phyloP scores from a whole-genome alignment of 495 filamentous ascomycete genomes.

The Neurospora cerealis region DNA sequence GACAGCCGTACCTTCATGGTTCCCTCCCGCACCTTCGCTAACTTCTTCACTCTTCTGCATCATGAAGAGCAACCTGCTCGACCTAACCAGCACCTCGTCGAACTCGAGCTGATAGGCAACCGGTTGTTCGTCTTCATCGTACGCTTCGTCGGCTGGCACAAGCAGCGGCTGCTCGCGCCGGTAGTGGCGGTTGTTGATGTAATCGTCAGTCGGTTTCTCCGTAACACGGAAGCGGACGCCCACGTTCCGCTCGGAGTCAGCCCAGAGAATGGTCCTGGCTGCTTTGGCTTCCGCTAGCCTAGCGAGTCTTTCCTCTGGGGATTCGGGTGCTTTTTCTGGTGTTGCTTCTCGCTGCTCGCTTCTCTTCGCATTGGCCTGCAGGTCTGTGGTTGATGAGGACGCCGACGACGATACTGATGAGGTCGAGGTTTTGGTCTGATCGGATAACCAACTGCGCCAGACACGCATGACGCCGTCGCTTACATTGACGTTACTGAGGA shows the following conservation, averaged over 20 bases:
- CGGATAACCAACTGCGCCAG: constrained; percentile 60
- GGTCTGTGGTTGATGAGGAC: neutral
- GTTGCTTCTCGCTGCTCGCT: neutral
- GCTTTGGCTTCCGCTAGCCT: neutral
- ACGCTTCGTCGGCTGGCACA: constrained; percentile 37
- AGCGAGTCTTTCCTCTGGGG: neutral
- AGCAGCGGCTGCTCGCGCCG: constrained; percentile 33
- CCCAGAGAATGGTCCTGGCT: constrained; percentile 42
- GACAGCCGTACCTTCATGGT: neutral
- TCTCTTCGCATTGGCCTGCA: neutral
- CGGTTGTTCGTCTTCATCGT: constrained; percentile 25
- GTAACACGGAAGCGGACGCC: constrained; percentile 48
- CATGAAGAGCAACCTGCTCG: constrained; percentile 45
- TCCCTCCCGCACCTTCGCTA: constrained; percentile 28
- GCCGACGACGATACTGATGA: neutral
- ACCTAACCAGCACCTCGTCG: constrained; percentile 54
- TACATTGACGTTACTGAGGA: constrained; percentile 50
- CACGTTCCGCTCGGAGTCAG: constrained; percentile 41
- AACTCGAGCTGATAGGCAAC: constrained; percentile 52
- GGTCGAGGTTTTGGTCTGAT: constrained; percentile 11
- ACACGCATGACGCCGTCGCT: constrained; percentile 55
- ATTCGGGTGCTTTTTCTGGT: neutral
- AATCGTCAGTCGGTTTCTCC: constrained; percentile 4
- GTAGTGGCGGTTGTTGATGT: neutral
- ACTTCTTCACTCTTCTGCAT: constrained; percentile 41